These are phyloP conservation scores for Rhynchospora breviuscula DNA, from an alignment of 176 grass and related monocot genomes.

Conservation along the genomic window DNA sequence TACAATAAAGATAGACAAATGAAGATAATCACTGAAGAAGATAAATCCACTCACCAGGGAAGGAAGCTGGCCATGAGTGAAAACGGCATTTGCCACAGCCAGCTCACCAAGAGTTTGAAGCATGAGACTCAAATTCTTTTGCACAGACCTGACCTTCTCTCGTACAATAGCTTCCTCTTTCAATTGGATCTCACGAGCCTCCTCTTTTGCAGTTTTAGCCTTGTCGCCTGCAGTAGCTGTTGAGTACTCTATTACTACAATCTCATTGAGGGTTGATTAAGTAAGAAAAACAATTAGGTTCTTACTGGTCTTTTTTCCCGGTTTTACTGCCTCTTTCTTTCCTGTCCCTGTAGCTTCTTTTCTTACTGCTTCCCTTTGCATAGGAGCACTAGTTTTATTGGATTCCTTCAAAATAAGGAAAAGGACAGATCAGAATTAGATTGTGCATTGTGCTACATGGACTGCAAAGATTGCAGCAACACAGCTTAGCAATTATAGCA, in stretches of 20 bases:
- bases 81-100: conserved; percentile 88
- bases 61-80: conserved; percentile 86
- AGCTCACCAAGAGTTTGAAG: conserved; percentile 79
- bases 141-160: conserved; percentile 62
- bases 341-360: conserved; percentile 47
- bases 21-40: neutral
- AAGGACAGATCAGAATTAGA: conserved; percentile 19
- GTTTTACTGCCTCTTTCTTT: conserved; percentile 67
- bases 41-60: conserved; percentile 50
- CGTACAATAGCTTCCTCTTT: conserved; percentile 77
- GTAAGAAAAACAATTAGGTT: neutral
- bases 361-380: conserved; percentile 43
- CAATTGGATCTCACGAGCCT: conserved; percentile 76
- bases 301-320: conserved; percentile 64
- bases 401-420: conserved; percentile 47
- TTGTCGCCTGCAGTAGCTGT: conserved; percentile 55
- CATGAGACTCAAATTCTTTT: conserved; percentile 76
- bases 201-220: conserved; percentile 90
- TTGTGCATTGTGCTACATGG: neutral
- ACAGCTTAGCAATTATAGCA: neutral
- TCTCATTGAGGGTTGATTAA: neutral
- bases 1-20: conserved; percentile 6
- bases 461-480: neutral
- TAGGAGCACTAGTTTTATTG: conserved; percentile 23
- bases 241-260: conserved; percentile 3